phyloP scores from a whole-genome alignment of 345 rosid species.

The Fremontodendron californicum region DNA sequence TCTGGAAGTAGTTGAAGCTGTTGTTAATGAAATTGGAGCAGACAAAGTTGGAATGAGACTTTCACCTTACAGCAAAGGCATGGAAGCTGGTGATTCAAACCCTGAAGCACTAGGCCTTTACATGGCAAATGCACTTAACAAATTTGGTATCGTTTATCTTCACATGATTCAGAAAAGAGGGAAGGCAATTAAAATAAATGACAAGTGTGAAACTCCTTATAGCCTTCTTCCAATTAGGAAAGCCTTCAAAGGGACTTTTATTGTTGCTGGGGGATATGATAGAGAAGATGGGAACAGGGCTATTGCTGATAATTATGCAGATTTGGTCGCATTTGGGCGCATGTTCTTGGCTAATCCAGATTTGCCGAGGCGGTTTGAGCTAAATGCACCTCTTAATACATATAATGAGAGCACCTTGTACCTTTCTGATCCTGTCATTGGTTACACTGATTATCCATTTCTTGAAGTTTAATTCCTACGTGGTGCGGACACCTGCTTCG shows the following conservation, averaged over 20 bases:
- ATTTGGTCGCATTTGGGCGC: neutral
- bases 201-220: neutral
- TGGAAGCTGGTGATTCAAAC: neutral
- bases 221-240: constrained; percentile 4
- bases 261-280: neutral
- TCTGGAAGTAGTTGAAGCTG: constrained; percentile 2
- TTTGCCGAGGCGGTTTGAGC: neutral
- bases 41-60: constrained; percentile 7
- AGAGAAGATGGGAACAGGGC: constrained; percentile 1
- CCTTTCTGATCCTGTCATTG: neutral
- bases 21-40: constrained; percentile 4
- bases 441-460: constrained; percentile 1
- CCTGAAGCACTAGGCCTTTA: neutral
- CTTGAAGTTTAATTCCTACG: neutral
- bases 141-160: neutral
- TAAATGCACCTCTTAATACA: neutral
- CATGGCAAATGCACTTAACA: constrained; percentile 1
- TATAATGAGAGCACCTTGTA: neutral
- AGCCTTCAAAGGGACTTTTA: neutral
- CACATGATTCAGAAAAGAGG: neutral
- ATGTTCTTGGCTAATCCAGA: constrained; percentile 4
- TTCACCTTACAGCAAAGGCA: neutral
- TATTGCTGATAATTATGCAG: neutral
- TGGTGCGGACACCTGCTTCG: too few species aligned
- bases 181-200: neutral